A percentile compares a stretch with the other conserved stretches of the same genome.
phyloP scores from a whole-genome alignment of 352 stramenopile genomes.

The Blastocystis sp. region DNA sequence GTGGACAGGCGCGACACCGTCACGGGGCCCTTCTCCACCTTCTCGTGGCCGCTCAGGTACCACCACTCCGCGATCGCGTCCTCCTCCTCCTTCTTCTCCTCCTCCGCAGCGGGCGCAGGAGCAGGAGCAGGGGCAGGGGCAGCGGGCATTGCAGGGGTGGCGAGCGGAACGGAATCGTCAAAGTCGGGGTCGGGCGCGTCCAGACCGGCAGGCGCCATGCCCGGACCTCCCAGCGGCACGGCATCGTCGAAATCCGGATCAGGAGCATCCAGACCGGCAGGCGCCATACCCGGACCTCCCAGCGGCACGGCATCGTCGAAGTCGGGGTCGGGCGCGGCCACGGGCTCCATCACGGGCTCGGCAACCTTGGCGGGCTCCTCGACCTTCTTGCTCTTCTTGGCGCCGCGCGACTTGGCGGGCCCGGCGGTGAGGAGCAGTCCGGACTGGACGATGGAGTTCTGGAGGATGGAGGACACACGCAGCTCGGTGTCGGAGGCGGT shows the following conservation, averaged over 20 bases:
- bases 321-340: slow-evolving; percentile 35
- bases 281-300: slow-evolving; percentile 29
- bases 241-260: slow-evolving; percentile 37
- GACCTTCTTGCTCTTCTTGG: slow-evolving; percentile 17
- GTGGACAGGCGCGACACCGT: slow-evolving; percentile 54
- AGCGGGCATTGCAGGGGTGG: not conserved
- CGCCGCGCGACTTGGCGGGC: slow-evolving; percentile 39
- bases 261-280: slow-evolving; percentile 18
- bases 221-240: slow-evolving; percentile 23
- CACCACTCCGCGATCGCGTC: slow-evolving; percentile 42
- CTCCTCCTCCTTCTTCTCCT: slow-evolving; percentile 51
- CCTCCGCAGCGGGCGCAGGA: not conserved
- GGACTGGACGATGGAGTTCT: slow-evolving; percentile 66
- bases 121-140: not conserved
- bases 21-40: slow-evolving; percentile 71
- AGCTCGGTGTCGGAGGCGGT: slow-evolving; percentile 65
- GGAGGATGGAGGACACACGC: slow-evolving; percentile 58
- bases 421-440: slow-evolving; percentile 51
- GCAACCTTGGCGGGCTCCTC: not conserved
- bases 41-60: slow-evolving; percentile 68
- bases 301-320: slow-evolving; percentile 57
- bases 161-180: not conserved
- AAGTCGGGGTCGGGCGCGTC: slow-evolving; percentile 22
- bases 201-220: slow-evolving; percentile 33
- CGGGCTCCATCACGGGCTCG: slow-evolving; percentile 2